phyloP scores from a whole-genome alignment of 257 asterid species.

The Forsythia viridissima region DNA sequence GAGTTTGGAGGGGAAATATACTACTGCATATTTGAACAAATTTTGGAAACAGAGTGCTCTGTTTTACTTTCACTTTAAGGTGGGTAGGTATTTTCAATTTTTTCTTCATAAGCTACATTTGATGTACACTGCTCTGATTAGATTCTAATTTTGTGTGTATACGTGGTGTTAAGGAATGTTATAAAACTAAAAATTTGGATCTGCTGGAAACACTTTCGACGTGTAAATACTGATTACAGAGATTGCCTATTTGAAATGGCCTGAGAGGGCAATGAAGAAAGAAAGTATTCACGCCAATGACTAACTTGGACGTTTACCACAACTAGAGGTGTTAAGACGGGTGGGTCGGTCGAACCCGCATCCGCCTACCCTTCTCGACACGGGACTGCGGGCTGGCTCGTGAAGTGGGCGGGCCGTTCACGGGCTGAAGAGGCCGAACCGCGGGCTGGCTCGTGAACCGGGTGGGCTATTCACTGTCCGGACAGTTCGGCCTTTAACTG shows the following conservation, averaged over 20 bases:
- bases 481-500: too few species aligned
- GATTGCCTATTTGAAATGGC: not conserved
- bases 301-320: not conserved
- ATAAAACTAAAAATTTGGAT: not conserved
- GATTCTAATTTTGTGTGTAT: slow-evolving; percentile 33
- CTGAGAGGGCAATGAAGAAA: not conserved
- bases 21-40: slow-evolving; percentile 28
- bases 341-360: too few species aligned
- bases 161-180: slow-evolving; percentile 22
- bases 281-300: not conserved
- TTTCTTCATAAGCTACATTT: slow-evolving; percentile 22
- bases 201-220: not conserved
- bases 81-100: not conserved
- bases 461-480: too few species aligned
- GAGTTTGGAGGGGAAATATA: slow-evolving; percentile 5
- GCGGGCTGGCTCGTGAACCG: too few species aligned
- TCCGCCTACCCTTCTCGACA: not conserved
- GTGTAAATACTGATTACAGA: not conserved
- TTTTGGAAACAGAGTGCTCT: slow-evolving; percentile 21
- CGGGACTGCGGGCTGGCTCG: too few species aligned
- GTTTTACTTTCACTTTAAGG: slow-evolving; percentile 16
- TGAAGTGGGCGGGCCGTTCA: too few species aligned
- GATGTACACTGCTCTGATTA: slow-evolving; percentile 31
- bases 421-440: too few species aligned
- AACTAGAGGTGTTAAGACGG: not conserved